Conservation (phyloP, 2,329 filamentous ascomycete genomes). For the Chlorencoelia australis region DNA sequence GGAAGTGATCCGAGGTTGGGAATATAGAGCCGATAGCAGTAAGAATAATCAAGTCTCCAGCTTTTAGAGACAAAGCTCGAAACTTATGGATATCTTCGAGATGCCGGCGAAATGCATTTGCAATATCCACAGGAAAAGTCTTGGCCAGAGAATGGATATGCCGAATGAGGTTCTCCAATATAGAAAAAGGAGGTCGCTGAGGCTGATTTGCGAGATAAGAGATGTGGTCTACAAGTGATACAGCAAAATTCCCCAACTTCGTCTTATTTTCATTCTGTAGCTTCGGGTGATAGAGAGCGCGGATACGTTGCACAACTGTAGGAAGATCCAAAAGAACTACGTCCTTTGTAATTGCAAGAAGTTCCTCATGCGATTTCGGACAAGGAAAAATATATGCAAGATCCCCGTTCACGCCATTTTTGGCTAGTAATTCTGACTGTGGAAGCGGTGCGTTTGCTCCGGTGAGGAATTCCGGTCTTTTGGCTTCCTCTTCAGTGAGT, state of each 20-base stretch:
- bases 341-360: slow-evolving; percentile 53
- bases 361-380: slow-evolving; percentile 65
- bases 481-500: slow-evolving; percentile 46
- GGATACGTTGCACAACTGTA: slow-evolving; percentile 76
- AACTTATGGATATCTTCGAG: slow-evolving; percentile 45
- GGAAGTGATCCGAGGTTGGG: slow-evolving; percentile 94
- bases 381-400: slow-evolving; percentile 82
- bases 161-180: slow-evolving; percentile 71
- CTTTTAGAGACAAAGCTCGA: slow-evolving; percentile 43
- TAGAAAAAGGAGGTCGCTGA: slow-evolving; percentile 46
- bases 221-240: slow-evolving; percentile 54
- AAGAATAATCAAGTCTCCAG: slow-evolving; percentile 71
- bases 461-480: slow-evolving; percentile 40
- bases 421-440: slow-evolving; percentile 30
- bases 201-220: slow-evolving; percentile 36
- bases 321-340: slow-evolving; percentile 58
- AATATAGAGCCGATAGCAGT: slow-evolving; percentile 79
- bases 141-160: slow-evolving; percentile 91
- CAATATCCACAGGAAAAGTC: slow-evolving; percentile 69
- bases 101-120: slow-evolving; percentile 65
- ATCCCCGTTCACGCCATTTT: slow-evolving; percentile 35
- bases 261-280: slow-evolving; percentile 77
- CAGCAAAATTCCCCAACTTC: slow-evolving; percentile 61
- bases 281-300: slow-evolving; percentile 85
- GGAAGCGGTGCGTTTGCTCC: slow-evolving; percentile 35